These are phyloP conservation scores for Pulveroboletus sp. DNA, from an alignment of 768 basidiomycete species.

Conservation along the genomic window DNA sequence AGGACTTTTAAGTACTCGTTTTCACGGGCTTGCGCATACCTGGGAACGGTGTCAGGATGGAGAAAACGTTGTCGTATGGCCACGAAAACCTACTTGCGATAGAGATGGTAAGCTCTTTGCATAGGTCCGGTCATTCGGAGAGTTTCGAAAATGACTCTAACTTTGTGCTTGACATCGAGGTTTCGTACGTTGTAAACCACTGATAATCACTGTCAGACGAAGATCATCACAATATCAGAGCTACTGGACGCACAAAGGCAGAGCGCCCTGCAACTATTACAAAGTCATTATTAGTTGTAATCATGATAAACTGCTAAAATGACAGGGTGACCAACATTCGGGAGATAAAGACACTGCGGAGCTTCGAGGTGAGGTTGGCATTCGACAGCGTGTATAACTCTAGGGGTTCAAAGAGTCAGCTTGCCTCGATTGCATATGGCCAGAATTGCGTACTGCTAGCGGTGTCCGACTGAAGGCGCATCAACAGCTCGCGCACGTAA, in stretches of 20 bases:
- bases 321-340: slow-evolving; percentile 40
- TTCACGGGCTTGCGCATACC: background rate
- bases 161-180: background rate
- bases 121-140: slow-evolving; percentile 1
- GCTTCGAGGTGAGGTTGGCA: slow-evolving; percentile 11
- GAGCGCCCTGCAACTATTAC: slow-evolving; percentile 43
- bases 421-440: too few species aligned
- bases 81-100: slow-evolving; percentile 1
- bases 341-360: slow-evolving; percentile 40
- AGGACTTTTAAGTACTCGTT: slow-evolving; percentile 13
- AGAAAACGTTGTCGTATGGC: background rate
- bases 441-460: slow-evolving; percentile 22
- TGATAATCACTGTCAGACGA: background rate
- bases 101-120: slow-evolving; percentile 4
- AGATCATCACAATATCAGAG: background rate
- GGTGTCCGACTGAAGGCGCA: slow-evolving; percentile 27
- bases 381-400: slow-evolving; percentile 5
- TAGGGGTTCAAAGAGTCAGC: background rate
- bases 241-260: slow-evolving; percentile 40
- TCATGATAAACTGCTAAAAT: background rate
- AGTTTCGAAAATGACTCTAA: slow-evolving; percentile 5
- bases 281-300: background rate
- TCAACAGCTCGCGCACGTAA: slow-evolving; percentile 25
- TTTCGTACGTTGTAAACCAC: slow-evolving; percentile 28
- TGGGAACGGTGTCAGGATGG: background rate